Evolutionary conservation across 305 asterid genomes (phyloP), one percentile per base, ranked within the genome.

Genomic region (Fraxinus floribunda): DNA sequence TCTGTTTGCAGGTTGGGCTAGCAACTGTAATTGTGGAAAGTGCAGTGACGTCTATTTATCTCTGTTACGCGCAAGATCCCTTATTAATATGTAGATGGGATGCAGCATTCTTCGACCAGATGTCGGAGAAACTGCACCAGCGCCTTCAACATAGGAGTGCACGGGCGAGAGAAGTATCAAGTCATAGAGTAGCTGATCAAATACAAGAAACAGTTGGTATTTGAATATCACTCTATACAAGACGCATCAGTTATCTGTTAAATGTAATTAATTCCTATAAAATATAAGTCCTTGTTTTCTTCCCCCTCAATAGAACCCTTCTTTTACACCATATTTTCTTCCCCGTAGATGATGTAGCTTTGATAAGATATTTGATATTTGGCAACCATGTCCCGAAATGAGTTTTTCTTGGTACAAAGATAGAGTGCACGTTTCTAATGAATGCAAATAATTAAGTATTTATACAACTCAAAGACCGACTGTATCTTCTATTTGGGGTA

Each of bases 1-100:
- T 62, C 24, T 82, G 46, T 72, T 80, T 64, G 68, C 89, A 95
- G 99, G 97, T 94, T 64, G 99, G 99, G 57, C 84, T 94, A 44
- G 98, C 98, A 32, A 96, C 91, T 91, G 99, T 96, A 35, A 95
- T 94, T 4, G 96, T 96, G 87, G 99, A 96, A 88, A 96, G 99
- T 80, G 98, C 99, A 4, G 99, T 96, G 22, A 96, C 98, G 11
- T 94, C 99, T 11, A 94, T 96, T 49, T 94, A 96, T 76, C 89
- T 96, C 2, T 96, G 99, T 83, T 94, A 89, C 4, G 98, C 99
- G 0, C 97, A 94, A 88, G 98, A 96, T 82, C 99, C 99, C 1
- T 82, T 91, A 10, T 81, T 93, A 76, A 94, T 96, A 82, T 91
- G 86, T 77, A 86, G 94, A 82, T 96, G 99, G 98, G 97, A 96